These are phyloP conservation scores for Penicillium paradoxum DNA, from an alignment of 495 filamentous ascomycete species.

Conservation along the genomic window DNA sequence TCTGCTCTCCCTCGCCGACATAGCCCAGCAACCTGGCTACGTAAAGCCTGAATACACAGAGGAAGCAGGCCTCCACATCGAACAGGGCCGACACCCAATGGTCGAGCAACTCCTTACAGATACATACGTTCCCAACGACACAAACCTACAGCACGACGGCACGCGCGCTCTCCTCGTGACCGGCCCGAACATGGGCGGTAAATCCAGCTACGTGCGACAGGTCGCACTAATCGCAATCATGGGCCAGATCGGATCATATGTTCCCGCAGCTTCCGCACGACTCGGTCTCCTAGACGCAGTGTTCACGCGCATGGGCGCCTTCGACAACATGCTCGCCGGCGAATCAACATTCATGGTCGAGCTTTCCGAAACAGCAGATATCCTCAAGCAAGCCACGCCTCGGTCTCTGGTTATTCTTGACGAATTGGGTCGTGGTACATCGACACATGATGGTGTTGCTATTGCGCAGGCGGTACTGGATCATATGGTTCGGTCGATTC, in stretches of 20 bases:
- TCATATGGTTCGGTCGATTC: slow-evolving; percentile 67
- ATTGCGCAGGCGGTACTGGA: slow-evolving; percentile 91
- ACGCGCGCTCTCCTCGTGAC: slow-evolving; percentile 83
- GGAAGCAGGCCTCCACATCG: slow-evolving; percentile 63
- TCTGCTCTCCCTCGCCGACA: slow-evolving; percentile 75
- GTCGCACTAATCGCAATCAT: slow-evolving; percentile 89
- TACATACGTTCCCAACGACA: slow-evolving; percentile 89
- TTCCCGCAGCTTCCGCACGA: slow-evolving; percentile 68
- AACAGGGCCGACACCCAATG: slow-evolving; percentile 87
- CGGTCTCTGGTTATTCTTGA: slow-evolving; percentile 87
- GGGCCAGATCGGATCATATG: slow-evolving; percentile 91
- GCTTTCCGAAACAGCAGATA: slow-evolving; percentile 83
- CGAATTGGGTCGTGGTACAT: slow-evolving; percentile 88
- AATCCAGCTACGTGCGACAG: slow-evolving; percentile 89
- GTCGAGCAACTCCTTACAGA: slow-evolving; percentile 86
- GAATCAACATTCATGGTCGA: slow-evolving; percentile 99
- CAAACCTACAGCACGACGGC: slow-evolving; percentile 55
- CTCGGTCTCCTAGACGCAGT: slow-evolving; percentile 88
- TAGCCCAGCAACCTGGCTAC: slow-evolving; percentile 85
- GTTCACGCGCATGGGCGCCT: slow-evolving; percentile 94
- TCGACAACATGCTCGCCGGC: slow-evolving; percentile 92
- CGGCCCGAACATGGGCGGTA: slow-evolving; percentile 98
- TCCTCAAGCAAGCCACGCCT: slow-evolving; percentile 80
- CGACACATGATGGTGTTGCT: slow-evolving; percentile 91
- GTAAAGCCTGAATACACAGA: slow-evolving; percentile 76